A percentile compares a stretch with the other conserved stretches of the same genome.
Evolutionary conservation across 2,329 filamentous ascomycete genomes (phyloP).

Genomic region (Trichophyton verrucosum): DNA sequence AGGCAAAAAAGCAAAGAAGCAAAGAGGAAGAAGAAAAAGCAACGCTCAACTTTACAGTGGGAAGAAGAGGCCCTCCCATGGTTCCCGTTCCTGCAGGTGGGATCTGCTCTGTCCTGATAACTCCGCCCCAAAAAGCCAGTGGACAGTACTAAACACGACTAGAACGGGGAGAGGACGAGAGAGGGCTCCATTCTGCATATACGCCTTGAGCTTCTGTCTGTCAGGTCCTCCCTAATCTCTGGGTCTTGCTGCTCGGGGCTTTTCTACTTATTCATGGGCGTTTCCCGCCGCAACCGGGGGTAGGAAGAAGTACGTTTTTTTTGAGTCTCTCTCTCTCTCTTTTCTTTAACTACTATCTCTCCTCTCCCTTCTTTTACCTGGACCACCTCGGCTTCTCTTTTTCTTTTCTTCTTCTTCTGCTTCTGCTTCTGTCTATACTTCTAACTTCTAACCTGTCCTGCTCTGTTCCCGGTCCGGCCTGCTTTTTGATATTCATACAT

Average conservation of each 20-base stretch:
- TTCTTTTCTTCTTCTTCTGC: neutral
- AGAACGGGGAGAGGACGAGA: neutral
- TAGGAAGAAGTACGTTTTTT: neutral
- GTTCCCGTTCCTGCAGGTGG: conserved; percentile 4
- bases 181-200: neutral
- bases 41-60: no score
- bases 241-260: neutral
- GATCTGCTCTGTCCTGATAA: neutral
- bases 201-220: neutral
- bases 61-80: neutral
- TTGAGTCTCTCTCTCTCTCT: neutral
- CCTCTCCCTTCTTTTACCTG: neutral
- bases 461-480: neutral
- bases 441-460: neutral
- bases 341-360: neutral
- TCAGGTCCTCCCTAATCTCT: neutral
- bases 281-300: neutral
- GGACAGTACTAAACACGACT: neutral
- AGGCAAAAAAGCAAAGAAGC: neutral
- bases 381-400: neutral
- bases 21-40: neutral
- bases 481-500: neutral
- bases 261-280: neutral
- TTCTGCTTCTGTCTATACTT: neutral
- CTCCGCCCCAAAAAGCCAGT: conserved; percentile 2